A percentile compares a stretch with the other conserved stretches of the same genome.
phyloP scores from a whole-genome alignment of 345 rosid species.

The Litchi chinensis region DNA sequence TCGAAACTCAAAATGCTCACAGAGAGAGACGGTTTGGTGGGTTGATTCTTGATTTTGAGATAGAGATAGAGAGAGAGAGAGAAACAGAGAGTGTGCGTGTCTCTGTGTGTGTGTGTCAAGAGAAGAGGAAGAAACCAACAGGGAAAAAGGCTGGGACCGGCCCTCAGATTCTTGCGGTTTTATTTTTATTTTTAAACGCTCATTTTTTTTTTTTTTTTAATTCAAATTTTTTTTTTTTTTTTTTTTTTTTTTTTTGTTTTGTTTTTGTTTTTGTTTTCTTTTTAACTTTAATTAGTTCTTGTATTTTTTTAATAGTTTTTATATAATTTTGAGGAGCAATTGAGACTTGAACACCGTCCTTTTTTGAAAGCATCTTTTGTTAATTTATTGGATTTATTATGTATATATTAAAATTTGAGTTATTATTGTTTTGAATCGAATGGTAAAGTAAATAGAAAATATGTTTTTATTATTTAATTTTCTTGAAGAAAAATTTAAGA shows the following conservation, averaged over 20 bases:
- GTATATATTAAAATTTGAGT: too few species aligned
- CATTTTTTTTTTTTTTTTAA: neutral
- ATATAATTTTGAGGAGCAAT: too few species aligned
- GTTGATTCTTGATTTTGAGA: neutral
- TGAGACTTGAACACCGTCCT: too few species aligned
- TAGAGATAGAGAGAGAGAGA: neutral
- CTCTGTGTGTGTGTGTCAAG: neutral
- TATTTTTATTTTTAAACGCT: constrained; percentile 12
- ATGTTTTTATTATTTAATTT: too few species aligned
- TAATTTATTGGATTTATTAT: too few species aligned
- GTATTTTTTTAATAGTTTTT: too few species aligned
- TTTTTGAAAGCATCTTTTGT: too few species aligned
- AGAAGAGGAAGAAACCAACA: constrained; percentile 15
- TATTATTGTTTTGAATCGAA: too few species aligned
- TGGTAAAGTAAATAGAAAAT: too few species aligned
- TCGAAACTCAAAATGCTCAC: neutral
- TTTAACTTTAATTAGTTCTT: neutral
- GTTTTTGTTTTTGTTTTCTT: neutral
- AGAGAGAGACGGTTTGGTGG: neutral
- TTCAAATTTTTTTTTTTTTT: neutral
- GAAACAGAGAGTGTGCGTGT: constrained; percentile 10
- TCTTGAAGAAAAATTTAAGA: too few species aligned
- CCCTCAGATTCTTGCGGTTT: constrained; percentile 28
- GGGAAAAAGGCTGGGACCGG: constrained; percentile 15
- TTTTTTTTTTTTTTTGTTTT: neutral